These are phyloP conservation scores for Nemania sp. DNA, from an alignment of 2,329 filamentous ascomycete species.

Conservation along the genomic window DNA sequence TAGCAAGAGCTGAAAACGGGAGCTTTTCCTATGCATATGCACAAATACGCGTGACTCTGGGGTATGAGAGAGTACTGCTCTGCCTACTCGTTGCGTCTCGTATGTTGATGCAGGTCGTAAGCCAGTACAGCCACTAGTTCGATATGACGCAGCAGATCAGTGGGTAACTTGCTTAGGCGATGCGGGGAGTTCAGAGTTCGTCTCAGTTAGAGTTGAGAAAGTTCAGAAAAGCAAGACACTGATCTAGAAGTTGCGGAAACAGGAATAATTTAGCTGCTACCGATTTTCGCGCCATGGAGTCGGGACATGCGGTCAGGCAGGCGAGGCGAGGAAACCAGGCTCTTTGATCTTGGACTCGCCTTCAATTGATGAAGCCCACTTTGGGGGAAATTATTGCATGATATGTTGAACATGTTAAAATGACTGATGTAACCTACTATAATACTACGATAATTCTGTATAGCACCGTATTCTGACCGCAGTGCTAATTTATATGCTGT, in stretches of 20 bases:
- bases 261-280: neutral
- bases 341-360: neutral
- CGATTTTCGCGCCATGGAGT: conserved; percentile 3
- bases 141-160: conserved; percentile 1
- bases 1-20: neutral
- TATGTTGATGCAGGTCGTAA: neutral
- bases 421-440: neutral
- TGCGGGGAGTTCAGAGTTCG: neutral
- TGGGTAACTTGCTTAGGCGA: neutral
- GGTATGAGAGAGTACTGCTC: neutral
- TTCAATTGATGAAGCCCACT: neutral
- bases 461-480: neutral
- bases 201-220: neutral
- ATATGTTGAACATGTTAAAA: neutral
- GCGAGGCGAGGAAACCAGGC: neutral
- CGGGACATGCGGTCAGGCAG: no score
- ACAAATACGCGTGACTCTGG: no score
- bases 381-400: neutral
- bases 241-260: conserved; percentile 14
- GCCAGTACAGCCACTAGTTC: no score
- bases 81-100: neutral
- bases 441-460: neutral
- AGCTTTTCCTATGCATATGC: neutral
- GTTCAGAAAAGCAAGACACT: conserved; percentile 25
- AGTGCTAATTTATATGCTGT: neutral